phyloP scores from a whole-genome alignment of 2,329 filamentous ascomycete genomes.

The Cytospora mali region DNA sequence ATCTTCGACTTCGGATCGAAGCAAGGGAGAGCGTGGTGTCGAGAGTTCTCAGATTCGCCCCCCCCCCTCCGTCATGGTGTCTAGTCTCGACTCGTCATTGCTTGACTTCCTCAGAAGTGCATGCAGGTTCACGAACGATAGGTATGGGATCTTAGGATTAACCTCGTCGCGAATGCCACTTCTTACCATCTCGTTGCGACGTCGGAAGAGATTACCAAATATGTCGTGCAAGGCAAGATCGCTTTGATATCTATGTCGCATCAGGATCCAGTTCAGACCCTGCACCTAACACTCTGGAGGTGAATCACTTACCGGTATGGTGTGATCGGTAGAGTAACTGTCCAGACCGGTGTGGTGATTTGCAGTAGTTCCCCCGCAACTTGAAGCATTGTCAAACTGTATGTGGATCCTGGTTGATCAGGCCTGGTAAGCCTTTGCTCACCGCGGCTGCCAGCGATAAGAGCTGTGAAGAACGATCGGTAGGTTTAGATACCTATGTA shows the following conservation, averaged over 20 bases:
- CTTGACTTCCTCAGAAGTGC: constrained; percentile 10
- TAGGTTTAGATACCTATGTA: no score
- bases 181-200: neutral
- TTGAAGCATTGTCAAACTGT: neutral
- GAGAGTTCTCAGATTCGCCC: constrained; percentile 1
- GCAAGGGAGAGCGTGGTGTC: constrained; percentile 14
- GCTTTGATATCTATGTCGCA: neutral
- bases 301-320: neutral
- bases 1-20: neutral
- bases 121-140: constrained; percentile 22
- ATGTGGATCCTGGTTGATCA: neutral
- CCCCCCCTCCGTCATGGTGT: constrained; percentile 6
- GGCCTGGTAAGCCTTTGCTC: neutral
- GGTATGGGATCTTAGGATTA: neutral
- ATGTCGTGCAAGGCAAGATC: neutral
- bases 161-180: neutral
- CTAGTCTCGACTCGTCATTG: constrained; percentile 20
- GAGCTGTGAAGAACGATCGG: neutral
- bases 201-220: neutral
- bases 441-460: neutral
- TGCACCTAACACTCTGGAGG: neutral
- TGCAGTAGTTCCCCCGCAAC: constrained; percentile 1
- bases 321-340: neutral
- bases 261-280: neutral
- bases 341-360: neutral